These are phyloP conservation scores for Helianthus tuberosus DNA, from an alignment of 129 eudicot genomes.

Conservation along the genomic window DNA sequence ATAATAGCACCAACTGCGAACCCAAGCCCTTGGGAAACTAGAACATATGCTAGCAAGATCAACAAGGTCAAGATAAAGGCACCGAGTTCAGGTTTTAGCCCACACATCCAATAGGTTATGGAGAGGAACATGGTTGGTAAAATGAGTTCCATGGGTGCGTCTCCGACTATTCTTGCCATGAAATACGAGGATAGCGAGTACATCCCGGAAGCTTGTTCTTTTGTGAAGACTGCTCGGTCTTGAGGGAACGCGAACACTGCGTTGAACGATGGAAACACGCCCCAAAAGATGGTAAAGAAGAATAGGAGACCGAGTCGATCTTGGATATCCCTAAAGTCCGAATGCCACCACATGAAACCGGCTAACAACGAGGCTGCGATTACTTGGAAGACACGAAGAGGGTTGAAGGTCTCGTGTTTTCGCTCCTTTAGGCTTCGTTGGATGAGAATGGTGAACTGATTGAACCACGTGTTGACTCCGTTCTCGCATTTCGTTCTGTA, in stretches of 20 bases:
- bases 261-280: constrained; percentile 80
- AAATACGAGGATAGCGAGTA: constrained; percentile 84
- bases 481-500: constrained; percentile 20
- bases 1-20: constrained; percentile 84
- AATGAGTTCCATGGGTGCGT: constrained; percentile 88
- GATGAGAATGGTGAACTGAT: constrained; percentile 64
- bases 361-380: constrained; percentile 70
- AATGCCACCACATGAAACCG: constrained; percentile 98
- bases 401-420: constrained; percentile 80
- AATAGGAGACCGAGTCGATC: constrained; percentile 91
- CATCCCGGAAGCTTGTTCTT: constrained; percentile 93
- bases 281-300: constrained; percentile 92
- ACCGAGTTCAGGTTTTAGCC: constrained; percentile 63
- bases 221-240: constrained; percentile 74
- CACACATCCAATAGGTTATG: constrained; percentile 88
- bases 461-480: constrained; percentile 56
- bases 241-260: constrained; percentile 95
- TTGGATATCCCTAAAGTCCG: constrained; percentile 66
- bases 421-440: constrained; percentile 84
- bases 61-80: constrained; percentile 59
- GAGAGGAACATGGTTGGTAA: constrained; percentile 74
- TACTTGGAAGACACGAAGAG: constrained; percentile 83
- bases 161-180: constrained; percentile 82
- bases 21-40: constrained; percentile 93
- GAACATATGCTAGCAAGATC: constrained; percentile 64